A percentile compares a stretch with the other conserved stretches of the same genome.
phyloP scores from a whole-genome alignment of 1,284 basidiomycete genomes.

The Sporisorium iseilematis-ciliati region DNA sequence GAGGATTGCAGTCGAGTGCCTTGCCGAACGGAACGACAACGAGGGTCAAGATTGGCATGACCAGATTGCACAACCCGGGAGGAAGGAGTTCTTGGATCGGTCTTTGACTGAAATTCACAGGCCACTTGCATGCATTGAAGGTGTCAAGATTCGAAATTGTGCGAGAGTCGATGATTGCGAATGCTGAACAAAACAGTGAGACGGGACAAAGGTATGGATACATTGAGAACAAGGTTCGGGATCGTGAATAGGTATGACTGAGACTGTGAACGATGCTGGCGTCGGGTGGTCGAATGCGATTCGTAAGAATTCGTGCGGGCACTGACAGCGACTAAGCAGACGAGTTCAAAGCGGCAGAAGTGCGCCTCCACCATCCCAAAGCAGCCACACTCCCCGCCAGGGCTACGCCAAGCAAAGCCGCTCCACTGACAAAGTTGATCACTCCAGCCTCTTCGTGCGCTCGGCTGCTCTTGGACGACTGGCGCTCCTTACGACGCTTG shows the following conservation, averaged over 20 bases:
- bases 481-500: constrained; percentile 33
- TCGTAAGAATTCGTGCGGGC: neutral
- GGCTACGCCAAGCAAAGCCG: constrained; percentile 48
- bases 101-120: constrained; percentile 11
- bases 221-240: neutral
- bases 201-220: constrained; percentile 8
- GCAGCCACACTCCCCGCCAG: constrained; percentile 52
- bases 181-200: constrained; percentile 5
- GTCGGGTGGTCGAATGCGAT: neutral
- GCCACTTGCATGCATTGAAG: neutral
- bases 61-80: constrained; percentile 86
- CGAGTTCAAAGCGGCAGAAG: constrained; percentile 37
- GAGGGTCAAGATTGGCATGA: constrained; percentile 89
- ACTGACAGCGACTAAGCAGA: constrained; percentile 14
- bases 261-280: neutral
- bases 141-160: constrained; percentile 2
- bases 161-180: constrained; percentile 15
- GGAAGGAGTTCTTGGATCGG: constrained; percentile 92
- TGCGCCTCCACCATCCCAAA: constrained; percentile 53
- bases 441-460: constrained; percentile 36
- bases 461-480: constrained; percentile 6
- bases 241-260: neutral
- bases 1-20: constrained; percentile 21
- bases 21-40: constrained; percentile 14
- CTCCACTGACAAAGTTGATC: constrained; percentile 54